Percentiles rank a stretch among this genome's conserved stretches.
These are phyloP conservation scores for Malassezia sp. DNA, from an alignment of 1,284 basidiomycete genomes.

Conservation along the genomic window DNA sequence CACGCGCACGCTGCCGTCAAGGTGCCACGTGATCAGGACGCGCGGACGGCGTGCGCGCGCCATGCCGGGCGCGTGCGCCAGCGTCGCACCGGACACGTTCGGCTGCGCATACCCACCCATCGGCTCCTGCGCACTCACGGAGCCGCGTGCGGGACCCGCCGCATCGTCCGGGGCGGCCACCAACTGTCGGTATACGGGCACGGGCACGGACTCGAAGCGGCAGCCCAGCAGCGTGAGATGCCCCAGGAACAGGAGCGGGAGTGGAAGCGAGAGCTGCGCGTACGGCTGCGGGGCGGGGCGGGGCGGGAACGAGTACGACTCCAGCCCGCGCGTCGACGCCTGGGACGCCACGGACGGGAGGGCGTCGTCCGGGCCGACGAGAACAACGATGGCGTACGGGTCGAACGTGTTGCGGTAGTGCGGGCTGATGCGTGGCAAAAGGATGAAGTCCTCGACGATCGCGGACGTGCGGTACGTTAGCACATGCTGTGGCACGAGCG, in stretches of 20 bases:
- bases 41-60: constrained; percentile 16
- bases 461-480: constrained; percentile 53
- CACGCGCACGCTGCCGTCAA: constrained; percentile 40
- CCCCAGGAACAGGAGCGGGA: constrained; percentile 29
- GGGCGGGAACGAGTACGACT: constrained; percentile 36
- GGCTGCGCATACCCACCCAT: constrained; percentile 14
- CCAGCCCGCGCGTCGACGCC: constrained; percentile 31
- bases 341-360: constrained; percentile 37
- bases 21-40: constrained; percentile 37
- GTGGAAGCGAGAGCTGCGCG: constrained; percentile 25
- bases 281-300: not conserved
- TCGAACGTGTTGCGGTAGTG: constrained; percentile 63
- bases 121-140: not conserved
- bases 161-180: constrained; percentile 7
- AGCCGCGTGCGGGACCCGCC: not conserved
- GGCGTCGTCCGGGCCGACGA: constrained; percentile 27
- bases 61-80: constrained; percentile 6
- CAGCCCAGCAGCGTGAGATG: constrained; percentile 33
- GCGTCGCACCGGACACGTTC: constrained; percentile 3
- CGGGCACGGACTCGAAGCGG: constrained; percentile 20
- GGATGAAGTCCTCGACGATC: constrained; percentile 59
- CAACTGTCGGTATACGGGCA: constrained; percentile 30
- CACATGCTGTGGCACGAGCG: constrained; percentile 51
- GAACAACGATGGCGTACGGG: constrained; percentile 57
- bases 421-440: constrained; percentile 61